Base-by-base conservation (phyloP, 768 basidiomycete genomes). In the Lactarius psammicola region DNA sequence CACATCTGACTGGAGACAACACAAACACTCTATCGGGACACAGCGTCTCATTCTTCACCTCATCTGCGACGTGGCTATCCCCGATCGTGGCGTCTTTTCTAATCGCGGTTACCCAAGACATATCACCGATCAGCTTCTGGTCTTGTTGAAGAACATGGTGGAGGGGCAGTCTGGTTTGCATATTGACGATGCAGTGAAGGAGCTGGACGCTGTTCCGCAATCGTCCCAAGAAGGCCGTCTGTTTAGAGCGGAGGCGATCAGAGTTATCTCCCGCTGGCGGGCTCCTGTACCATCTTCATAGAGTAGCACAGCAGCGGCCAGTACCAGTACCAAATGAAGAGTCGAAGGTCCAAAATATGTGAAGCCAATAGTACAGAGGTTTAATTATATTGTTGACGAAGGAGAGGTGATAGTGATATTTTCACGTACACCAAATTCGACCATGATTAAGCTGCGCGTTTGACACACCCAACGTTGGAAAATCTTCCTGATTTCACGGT, bases 41-140 rank as follows among this genome's bases (percentile, higher is more conserved):
- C 65, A 66, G 31, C 42, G 73, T 63, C 2, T 70, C 70, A 2
- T 68, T 62, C 7, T 76, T 68, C 20, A 75, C 74, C n/a, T 65
- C 69, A 20, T 44, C 42, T 44, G 42, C 42, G 42, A 44, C 42
- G 7, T 44, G 68, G 71, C 76, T 73, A 67, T 60, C 18, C 34
- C 7, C 1, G 18, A n/a, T n/a, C 49, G 1, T 11, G 15, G 33
- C 33, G 4, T 7, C 18, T 13, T 7, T 13, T 15, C 31, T 4
- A 13, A 2, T 34, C 3, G 4, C 44, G 7, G 6, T 31, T 44
- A 11, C 33, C 63, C 63, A 20, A n/a, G 8, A 5, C 57, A 56
- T 23, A 34, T 66, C 10, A 15, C 18, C 9, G 55, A 62, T n/a
- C 28, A 53, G 31, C 34, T 66, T 9, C 59, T 56, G 44, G 18